Percentiles rank a stretch among this genome's conserved stretches.
Evolutionary conservation across 1,139 yeast species (phyloP).

Genomic region (Zygosaccharomyces sapae): DNA sequence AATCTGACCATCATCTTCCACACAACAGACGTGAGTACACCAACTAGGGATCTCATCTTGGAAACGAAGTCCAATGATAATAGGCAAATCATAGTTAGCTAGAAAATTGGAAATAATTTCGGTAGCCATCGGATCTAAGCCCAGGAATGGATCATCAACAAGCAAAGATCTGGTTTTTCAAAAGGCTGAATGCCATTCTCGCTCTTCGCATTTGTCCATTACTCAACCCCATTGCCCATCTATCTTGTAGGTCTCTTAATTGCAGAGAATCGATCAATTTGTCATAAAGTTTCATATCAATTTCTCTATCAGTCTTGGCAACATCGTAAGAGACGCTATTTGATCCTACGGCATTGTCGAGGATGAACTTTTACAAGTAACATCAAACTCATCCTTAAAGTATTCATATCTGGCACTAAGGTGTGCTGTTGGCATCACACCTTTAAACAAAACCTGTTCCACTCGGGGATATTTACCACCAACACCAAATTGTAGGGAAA

Average conservation of each 20-base stretch:
- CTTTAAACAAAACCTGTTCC: conserved; percentile 57
- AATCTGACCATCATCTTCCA: conserved; percentile 50
- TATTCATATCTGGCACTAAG: conserved; percentile 86
- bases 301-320: conserved; percentile 28
- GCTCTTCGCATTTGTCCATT: conserved; percentile 94
- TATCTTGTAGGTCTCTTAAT: conserved; percentile 52
- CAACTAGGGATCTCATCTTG: conserved; percentile 77
- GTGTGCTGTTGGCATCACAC: conserved; percentile 67
- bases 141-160: conserved; percentile 88
- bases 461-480: conserved; percentile 19
- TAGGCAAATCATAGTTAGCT: conserved; percentile 33
- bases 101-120: conserved; percentile 53
- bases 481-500: conserved; percentile 22
- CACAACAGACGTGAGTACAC: conserved; percentile 68
- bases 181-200: conserved; percentile 69
- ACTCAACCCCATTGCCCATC: conserved; percentile 84
- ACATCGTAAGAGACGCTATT: conserved; percentile 28
- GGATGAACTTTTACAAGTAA: conserved; percentile 63
- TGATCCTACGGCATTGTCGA: conserved; percentile 36
- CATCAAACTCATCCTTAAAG: conserved; percentile 78
- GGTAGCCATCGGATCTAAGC: conserved; percentile 77
- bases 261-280: conserved; percentile 49
- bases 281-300: conserved; percentile 39
- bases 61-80: conserved; percentile 66
- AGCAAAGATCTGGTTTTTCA: conserved; percentile 65